A percentile compares a stretch with the other conserved stretches of the same genome.
Evolutionary conservation across 768 basidiomycete genomes (phyloP).

Genomic region (Inosperma sp.): DNA sequence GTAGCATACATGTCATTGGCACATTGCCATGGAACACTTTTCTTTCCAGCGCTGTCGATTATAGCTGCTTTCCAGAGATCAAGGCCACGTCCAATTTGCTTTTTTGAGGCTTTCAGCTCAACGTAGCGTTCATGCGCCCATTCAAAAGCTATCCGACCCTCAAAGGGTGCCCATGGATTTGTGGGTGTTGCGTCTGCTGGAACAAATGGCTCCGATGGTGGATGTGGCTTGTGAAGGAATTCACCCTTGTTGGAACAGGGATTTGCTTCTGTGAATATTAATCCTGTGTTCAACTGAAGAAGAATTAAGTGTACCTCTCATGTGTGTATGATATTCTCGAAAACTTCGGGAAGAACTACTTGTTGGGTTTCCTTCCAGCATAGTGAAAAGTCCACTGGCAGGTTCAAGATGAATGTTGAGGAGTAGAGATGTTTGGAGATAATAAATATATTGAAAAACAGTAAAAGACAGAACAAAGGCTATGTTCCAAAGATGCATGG

Average conservation of each 20-base stretch:
- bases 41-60: slow-evolving; percentile 7
- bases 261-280: no score
- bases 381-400: no score
- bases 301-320: no score
- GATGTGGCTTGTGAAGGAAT: slow-evolving; percentile 4
- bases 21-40: slow-evolving; percentile 16
- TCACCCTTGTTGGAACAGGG: slow-evolving; percentile 16
- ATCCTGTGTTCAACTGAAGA: no score
- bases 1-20: slow-evolving; percentile 23
- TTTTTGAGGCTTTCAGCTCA: slow-evolving; percentile 21
- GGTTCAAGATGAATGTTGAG: no score
- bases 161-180: slow-evolving; percentile 27
- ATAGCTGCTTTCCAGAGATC: slow-evolving; percentile 24
- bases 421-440: no score
- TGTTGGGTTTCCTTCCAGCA: no score
- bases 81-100: slow-evolving; percentile 17
- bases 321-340: no score
- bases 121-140: slow-evolving; percentile 27
- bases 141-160: slow-evolving; percentile 24
- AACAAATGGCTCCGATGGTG: background rate
- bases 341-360: no score
- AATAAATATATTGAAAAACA: no score
- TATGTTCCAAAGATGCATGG: no score
- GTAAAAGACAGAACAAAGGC: no score
- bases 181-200: background rate